Percentiles rank a stretch among this genome's conserved stretches.
phyloP scores from a whole-genome alignment of 1,139 yeast species.

The Lodderomyces beijingensis region DNA sequence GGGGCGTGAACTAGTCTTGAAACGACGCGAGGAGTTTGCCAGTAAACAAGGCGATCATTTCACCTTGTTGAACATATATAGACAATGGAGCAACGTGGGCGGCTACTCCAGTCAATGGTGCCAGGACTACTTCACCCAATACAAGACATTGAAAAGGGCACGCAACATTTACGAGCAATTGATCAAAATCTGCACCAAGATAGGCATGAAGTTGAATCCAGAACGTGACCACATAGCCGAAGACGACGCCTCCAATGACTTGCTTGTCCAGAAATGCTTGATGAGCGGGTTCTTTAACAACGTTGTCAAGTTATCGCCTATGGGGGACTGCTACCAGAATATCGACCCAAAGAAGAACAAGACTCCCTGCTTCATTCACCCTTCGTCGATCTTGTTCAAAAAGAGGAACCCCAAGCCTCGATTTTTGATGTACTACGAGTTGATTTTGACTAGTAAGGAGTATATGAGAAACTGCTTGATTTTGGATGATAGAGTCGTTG shows the following conservation, averaged over 20 bases:
- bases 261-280: constrained; percentile 58
- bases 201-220: constrained; percentile 39
- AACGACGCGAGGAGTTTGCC: constrained; percentile 50
- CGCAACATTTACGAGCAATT: constrained; percentile 73
- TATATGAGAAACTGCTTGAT: constrained; percentile 85
- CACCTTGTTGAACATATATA: constrained; percentile 68
- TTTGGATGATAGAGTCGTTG: too few relatives aligned
- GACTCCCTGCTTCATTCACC: constrained; percentile 67
- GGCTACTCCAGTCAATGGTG: constrained; percentile 76
- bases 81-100: constrained; percentile 69
- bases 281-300: constrained; percentile 83
- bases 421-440: constrained; percentile 72
- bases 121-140: constrained; percentile 75
- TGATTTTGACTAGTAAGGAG: constrained; percentile 83
- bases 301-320: constrained; percentile 61
- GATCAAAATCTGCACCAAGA: constrained; percentile 53
- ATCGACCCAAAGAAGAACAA: constrained; percentile 27
- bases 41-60: constrained; percentile 62
- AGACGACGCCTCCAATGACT: not conserved
- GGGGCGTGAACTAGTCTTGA: constrained; percentile 60
- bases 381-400: constrained; percentile 63
- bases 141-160: constrained; percentile 65
- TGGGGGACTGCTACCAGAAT: constrained; percentile 69
- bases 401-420: constrained; percentile 59
- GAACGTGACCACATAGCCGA: constrained; percentile 1